Percentiles rank a stretch among this genome's conserved stretches.
phyloP scores from a whole-genome alignment of 331 rosid genomes.

The Pyrus hybrid region DNA sequence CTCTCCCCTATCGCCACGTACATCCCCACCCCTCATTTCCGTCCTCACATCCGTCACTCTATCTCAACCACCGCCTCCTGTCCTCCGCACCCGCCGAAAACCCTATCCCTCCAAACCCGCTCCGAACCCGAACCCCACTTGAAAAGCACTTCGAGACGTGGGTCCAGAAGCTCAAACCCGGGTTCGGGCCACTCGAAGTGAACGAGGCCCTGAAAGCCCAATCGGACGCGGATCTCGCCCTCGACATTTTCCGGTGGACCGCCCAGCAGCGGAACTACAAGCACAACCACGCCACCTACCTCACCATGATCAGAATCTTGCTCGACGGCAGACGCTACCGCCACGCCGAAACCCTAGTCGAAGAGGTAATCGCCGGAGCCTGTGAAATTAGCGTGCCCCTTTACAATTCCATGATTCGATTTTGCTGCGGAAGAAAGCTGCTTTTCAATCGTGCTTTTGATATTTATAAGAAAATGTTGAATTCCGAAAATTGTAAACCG shows the following conservation, averaged over 20 bases:
- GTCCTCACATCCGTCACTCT: neutral
- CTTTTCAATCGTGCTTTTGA: constrained; percentile 70
- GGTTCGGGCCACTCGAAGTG: constrained; percentile 61
- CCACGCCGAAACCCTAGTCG: constrained; percentile 67
- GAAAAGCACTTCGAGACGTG: constrained; percentile 79
- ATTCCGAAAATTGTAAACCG: constrained; percentile 52
- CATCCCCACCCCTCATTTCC: neutral
- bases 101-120: constrained; percentile 1
- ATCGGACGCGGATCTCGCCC: constrained; percentile 80
- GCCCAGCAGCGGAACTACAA: constrained; percentile 74
- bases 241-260: constrained; percentile 96
- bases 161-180: constrained; percentile 73
- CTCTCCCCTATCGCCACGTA: neutral
- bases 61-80: constrained; percentile 9
- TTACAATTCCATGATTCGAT: constrained; percentile 59
- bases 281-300: constrained; percentile 62
- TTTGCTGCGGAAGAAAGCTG: constrained; percentile 54
- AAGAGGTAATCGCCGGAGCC: constrained; percentile 84
- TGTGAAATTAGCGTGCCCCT: constrained; percentile 62
- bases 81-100: constrained; percentile 13
- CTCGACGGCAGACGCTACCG: constrained; percentile 41
- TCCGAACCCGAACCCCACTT: constrained; percentile 53
- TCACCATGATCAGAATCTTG: constrained; percentile 53
- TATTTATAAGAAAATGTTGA: constrained; percentile 70
- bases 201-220: constrained; percentile 55